Base-by-base conservation (phyloP, 2,329 filamentous ascomycete species). In the Ilyonectria robusta region DNA sequence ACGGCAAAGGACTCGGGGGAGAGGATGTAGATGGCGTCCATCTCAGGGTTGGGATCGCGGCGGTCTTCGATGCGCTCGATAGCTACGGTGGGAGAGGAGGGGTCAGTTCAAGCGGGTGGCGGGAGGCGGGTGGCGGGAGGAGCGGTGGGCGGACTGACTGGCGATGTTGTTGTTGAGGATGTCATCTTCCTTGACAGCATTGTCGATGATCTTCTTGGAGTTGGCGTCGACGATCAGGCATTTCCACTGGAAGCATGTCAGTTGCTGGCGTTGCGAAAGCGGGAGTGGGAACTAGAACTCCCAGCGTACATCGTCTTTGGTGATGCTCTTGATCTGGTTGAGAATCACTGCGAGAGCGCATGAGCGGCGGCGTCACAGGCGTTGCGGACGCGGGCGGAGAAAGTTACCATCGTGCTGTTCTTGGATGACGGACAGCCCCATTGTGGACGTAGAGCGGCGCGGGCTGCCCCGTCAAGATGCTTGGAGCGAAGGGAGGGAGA, bases 151-250 rank as follows among this genome's bases (percentile, higher is more conserved):
- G 35, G 54, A 79, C 91, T 79, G 87, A 97, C 95, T 97, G 73
- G 95, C 95, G 81, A 99, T 93, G 80, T 97, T 97, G 82, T 94
- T 91, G 80, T 97, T 97, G 83, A 99, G 92, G 73, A 99, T 97
- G 77, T 98, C 94, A 89, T 99, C 95, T 85, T 98, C 93, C 77
- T 94, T 95, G 79, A 95, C 89, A 53, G 94, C 93, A 85, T 95
- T 97, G 82, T 97, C 92, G 75, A 99, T 88, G 75, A 99, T 88
- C 81, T 92, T 95, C 80, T 92, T 91, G 79, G 94, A 95, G 63
- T 86, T 87, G 73, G 93, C 91, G 83, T 99, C 96, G 76, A 98
- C 86, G 59, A 99, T 92, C 74, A 99, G 85, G 73, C 98, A 93
- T 89, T 98, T 99, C 96, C 96, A 99, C 94, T 98, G 72, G 61